phyloP scores from a whole-genome alignment of 441 rosid species.

The Erodium moschatum region DNA sequence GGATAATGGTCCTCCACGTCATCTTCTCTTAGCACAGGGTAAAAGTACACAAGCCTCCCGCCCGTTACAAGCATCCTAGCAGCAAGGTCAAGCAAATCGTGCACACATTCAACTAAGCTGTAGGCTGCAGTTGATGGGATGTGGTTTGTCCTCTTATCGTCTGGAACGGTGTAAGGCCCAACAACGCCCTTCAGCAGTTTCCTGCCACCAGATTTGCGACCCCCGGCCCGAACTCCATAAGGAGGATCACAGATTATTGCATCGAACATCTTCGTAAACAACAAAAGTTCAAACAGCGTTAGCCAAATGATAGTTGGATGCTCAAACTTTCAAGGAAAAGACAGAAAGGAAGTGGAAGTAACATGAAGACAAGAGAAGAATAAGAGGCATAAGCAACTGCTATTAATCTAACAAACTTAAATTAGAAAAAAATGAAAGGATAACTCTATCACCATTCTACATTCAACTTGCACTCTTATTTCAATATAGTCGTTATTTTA shows the following conservation, averaged over 20 bases:
- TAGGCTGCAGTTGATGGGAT: conserved; percentile 88
- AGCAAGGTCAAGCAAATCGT: conserved; percentile 80
- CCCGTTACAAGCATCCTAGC: conserved; percentile 74
- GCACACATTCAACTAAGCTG: conserved; percentile 79
- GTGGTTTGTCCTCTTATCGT: conserved; percentile 74
- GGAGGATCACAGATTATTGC: conserved; percentile 94
- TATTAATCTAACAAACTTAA: neutral
- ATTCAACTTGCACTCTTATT: neutral
- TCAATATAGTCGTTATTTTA: neutral
- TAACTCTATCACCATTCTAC: neutral
- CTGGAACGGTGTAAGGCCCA: conserved; percentile 79
- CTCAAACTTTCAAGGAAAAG: neutral
- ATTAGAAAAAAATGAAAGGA: neutral
- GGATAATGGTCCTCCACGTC: conserved; percentile 42
- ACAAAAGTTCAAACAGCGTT: neutral
- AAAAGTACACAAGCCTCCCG: conserved; percentile 86
- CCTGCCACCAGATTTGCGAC: conserved; percentile 91
- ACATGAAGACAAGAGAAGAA: neutral
- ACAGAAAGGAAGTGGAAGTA: neutral
- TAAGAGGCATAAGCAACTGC: neutral
- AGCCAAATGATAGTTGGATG: neutral
- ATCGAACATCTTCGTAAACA: conserved; percentile 54
- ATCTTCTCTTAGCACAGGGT: conserved; percentile 73
- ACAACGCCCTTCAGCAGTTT: conserved; percentile 74
- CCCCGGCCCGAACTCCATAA: conserved; percentile 94